Conservation (phyloP, 192 early-diverging fungal genomes). For the Backusella westeae region DNA sequence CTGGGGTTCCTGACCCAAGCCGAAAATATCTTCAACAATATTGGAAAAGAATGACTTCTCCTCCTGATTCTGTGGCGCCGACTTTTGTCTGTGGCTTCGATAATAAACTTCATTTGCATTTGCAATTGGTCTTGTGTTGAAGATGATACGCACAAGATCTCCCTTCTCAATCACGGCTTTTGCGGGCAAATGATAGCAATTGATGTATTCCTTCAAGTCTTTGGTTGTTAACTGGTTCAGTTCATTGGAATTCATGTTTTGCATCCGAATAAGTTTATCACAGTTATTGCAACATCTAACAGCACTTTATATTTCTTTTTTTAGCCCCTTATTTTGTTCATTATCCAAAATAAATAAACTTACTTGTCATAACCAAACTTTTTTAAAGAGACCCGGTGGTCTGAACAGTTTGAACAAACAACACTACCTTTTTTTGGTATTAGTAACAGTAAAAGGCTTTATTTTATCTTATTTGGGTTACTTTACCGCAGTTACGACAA, state of each 20-base stretch:
- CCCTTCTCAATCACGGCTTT: slow-evolving; percentile 36
- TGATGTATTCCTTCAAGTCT: slow-evolving; percentile 29
- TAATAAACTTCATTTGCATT: slow-evolving; percentile 28
- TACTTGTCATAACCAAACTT: slow-evolving; percentile 42
- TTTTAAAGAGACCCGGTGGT: slow-evolving; percentile 17
- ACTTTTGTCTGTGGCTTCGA: neutral
- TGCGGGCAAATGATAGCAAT: slow-evolving; percentile 31
- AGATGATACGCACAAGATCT: slow-evolving; percentile 35
- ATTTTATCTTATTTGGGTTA: too few relatives aligned
- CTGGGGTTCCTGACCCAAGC: neutral
- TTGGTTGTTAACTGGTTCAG: slow-evolving; percentile 24
- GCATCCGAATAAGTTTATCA: slow-evolving; percentile 31
- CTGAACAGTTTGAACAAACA: slow-evolving; percentile 32
- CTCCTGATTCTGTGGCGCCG: neutral
- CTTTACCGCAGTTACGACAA: slow-evolving; percentile 40
- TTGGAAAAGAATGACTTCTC: neutral
- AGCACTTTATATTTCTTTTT: slow-evolving; percentile 5
- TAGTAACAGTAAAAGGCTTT: neutral
- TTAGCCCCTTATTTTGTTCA: neutral
- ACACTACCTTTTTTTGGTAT: slow-evolving; percentile 24
- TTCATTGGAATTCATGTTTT: slow-evolving; percentile 29
- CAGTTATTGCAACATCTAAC: slow-evolving; percentile 38
- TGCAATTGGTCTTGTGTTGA: slow-evolving; percentile 26
- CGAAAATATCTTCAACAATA: neutral
- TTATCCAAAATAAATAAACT: neutral